Evolutionary conservation across 2,329 filamentous ascomycete genomes (phyloP), one percentile per base, ranked within the genome.

Genomic region (Macroventuria anomochaeta): DNA sequence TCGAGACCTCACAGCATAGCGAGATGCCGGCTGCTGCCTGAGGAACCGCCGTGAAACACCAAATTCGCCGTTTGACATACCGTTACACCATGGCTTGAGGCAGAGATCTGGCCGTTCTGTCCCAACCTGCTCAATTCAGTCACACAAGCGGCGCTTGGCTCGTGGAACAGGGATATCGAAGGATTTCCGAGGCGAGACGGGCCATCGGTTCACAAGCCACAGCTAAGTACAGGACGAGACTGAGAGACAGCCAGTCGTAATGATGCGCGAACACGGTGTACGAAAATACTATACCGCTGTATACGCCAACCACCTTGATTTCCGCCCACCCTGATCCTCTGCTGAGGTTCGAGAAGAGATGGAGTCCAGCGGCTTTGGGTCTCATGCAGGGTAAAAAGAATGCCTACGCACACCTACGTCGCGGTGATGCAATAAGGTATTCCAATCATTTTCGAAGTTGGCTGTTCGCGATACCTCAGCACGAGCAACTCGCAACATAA

Each of bases 141-240:
- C 39, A 29, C 28, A 43, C 38, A 18, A 54, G 34, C 34, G 44
- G 39, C 44, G 40, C 41, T 46, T 54, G 28, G 36, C 43, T 48
- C 43, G 44, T 48, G 38, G 44, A 49, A 54, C 51, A 47, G 25
- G 51, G 51, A 48, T 49, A 4, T 36, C n/a, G 40, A 49, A 54
- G 51, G 51, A 54, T 54, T 32, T 40, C 15, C 44, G 44, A 49
- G 51, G 39, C 44, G 39, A 43, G 44, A n/a, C 51, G 51, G 51
- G 26, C 29, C 46, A 31, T 36, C 51, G 33, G 34, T 40, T 49
- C 29, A 49, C 33, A 40, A 49, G 51, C 51, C 51, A 54, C 51
- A 54, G 37, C 51, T 54, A 54, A 12, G 28, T 12, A 54, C 39
- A 8, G 7, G 46, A 44, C 2, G 7, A 39, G 51, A 44, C 10